phyloP scores from a whole-genome alignment of 805 yeast species.

The Candida cerambycidarum region DNA sequence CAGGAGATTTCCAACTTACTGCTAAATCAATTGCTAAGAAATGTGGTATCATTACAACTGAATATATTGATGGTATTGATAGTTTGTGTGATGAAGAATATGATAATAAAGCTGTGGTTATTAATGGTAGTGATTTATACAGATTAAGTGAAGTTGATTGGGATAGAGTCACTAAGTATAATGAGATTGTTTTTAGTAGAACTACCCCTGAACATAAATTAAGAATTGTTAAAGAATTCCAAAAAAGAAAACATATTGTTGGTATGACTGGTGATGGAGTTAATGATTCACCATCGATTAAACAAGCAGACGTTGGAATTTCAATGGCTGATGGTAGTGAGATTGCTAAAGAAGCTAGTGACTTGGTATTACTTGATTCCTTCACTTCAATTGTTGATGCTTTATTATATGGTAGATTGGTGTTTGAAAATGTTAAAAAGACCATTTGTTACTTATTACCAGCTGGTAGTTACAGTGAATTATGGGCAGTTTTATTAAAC shows the following conservation, averaged over 20 bases:
- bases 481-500: conserved; percentile 50
- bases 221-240: conserved; percentile 47
- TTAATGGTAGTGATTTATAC: conserved; percentile 34
- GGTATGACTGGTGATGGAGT: conserved; percentile 41
- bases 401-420: conserved; percentile 43
- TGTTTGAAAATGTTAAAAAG: conserved; percentile 49
- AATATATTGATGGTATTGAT: conserved; percentile 19
- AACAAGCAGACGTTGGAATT: conserved; percentile 36
- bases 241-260: conserved; percentile 26
- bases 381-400: conserved; percentile 33
- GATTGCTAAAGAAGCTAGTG: conserved; percentile 40
- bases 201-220: conserved; percentile 54
- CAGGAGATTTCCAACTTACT: conserved; percentile 56
- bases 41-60: conserved; percentile 33
- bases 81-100: conserved; percentile 15
- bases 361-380: conserved; percentile 28
- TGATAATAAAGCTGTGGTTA: conserved; percentile 22
- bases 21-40: conserved; percentile 51
- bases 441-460: conserved; percentile 49
- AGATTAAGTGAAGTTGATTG: conserved; percentile 39
- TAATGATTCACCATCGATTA: conserved; percentile 36
- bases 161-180: conserved; percentile 36
- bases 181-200: conserved; percentile 42
- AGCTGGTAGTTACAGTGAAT: conserved; percentile 52
- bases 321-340: conserved; percentile 30